Evolutionary conservation across 2,329 filamentous ascomycete genomes (phyloP), one percentile per base, ranked within the genome.

Genomic region (Diplocarpon rosae): DNA sequence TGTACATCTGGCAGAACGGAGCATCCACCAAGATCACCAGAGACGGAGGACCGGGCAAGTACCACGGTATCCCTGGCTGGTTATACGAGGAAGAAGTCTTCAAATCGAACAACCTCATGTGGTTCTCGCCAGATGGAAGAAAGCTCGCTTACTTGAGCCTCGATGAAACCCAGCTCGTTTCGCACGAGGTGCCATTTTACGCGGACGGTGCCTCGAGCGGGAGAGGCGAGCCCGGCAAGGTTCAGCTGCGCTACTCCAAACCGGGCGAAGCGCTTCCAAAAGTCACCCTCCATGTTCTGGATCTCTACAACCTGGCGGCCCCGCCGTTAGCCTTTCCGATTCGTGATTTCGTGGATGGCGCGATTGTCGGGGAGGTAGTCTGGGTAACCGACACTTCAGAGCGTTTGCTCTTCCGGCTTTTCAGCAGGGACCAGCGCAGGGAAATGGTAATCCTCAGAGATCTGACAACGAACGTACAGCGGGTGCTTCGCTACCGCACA

Each of bases 161-260:
- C 62, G 72, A 77, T 52, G 76, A 85, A 66, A 82, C 78, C 0
- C 79, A 52, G 49, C 44, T 52, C 4, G 71, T 69, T 2, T 82
- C 78, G 1, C 83, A 76, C 59, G 76, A 71, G 0, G 69, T 85
- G 10, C 76, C 77, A 0, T 83, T 82, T 61, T 84, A 77, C 60
- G 81, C 80, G 73, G 67, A 75, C 42, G 66, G 70, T 45, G 61
- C 75, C 47, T 62, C 71, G 17, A 59, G 76, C 12, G 75, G 78
- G 0, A 76, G 77, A 0, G 63, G 70, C 0, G 84, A 85, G 55
- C 79, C 80, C 1, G 61, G 66, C 0, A 73, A 83, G 51, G 63
- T 83, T 1, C 71, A 81, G 17, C 61, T 85, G 38, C 69, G 79
- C 11, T 84, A 85, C 51, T 80, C 80, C 35, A 84, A 84, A 61